A percentile compares a stretch with the other conserved stretches of the same genome.
These are phyloP conservation scores for Cardamine resedifolia DNA, from an alignment of 345 rosid species.

Conservation along the genomic window DNA sequence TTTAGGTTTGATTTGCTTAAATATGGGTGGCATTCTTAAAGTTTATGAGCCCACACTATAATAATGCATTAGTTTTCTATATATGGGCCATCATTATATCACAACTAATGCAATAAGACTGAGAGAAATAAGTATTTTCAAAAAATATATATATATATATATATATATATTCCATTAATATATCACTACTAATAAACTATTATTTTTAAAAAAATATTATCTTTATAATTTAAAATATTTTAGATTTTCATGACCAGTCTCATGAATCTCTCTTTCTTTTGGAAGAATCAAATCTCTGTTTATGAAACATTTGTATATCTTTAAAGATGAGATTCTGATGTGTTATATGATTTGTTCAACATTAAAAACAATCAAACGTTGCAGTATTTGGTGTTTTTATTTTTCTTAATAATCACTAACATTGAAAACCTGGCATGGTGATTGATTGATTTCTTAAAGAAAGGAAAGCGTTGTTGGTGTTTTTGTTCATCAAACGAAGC, in stretches of 20 bases:
- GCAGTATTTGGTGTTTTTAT: not conserved
- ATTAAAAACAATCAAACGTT: not conserved
- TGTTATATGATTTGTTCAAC: not conserved
- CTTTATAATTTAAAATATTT: not conserved
- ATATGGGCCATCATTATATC: not conserved
- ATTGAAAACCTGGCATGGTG: no score
- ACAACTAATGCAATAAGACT: not conserved
- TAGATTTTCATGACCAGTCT: not conserved
- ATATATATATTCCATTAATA: no score
- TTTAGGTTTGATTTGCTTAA: conserved; percentile 16
- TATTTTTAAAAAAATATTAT: not conserved
- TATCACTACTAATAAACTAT: not conserved
- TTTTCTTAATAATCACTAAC: not conserved
- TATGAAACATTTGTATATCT: not conserved
- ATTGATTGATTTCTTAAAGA: no score
- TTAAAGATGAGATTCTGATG: not conserved
- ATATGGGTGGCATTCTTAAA: conserved; percentile 25
- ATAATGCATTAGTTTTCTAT: conserved; percentile 13
- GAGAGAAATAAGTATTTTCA: not conserved
- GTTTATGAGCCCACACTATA: conserved; percentile 24
- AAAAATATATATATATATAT: no score
- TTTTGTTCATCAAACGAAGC: no score
- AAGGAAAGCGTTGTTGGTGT: no score
- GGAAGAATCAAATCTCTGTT: not conserved
- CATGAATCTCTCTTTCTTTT: not conserved